Conservation (phyloP, 164 flowering plant species). For the Nelumbo lutea region DNA sequence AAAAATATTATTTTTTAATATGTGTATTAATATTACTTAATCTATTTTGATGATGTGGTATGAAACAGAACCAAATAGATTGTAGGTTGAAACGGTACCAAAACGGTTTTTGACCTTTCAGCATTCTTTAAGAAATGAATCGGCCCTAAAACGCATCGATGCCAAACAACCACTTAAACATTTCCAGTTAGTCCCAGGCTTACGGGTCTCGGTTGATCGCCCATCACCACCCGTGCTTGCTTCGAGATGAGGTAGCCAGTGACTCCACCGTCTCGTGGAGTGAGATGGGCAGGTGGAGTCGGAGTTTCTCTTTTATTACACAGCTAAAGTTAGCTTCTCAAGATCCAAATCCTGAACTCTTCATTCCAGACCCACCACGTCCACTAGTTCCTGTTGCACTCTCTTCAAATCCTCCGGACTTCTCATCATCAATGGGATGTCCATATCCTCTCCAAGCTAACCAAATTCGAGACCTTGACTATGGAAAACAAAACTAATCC, state of each 20-base stretch:
- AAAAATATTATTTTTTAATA: no score
- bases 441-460: no score
- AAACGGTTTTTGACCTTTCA: no score
- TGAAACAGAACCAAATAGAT: no score
- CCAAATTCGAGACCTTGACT: no score
- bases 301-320: constrained; percentile 53
- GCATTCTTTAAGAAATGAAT: no score
- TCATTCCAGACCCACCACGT: constrained; percentile 55
- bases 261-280: constrained; percentile 68
- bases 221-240: constrained; percentile 53
- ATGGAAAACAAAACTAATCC: no score
- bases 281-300: constrained; percentile 89
- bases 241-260: constrained; percentile 65
- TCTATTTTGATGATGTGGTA: no score
- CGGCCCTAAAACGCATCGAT: no score
- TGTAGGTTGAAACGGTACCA: no score
- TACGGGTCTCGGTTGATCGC: constrained; percentile 59
- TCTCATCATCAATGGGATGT: constrained; percentile 30
- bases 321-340: constrained; percentile 60
- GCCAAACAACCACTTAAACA: constrained; percentile 18
- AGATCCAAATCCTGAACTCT: constrained; percentile 53
- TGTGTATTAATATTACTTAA: no score
- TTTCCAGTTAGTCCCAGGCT: constrained; percentile 62
- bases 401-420: constrained; percentile 53
- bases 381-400: constrained; percentile 58